Conservation (phyloP, 331 rosid species). For the Erythrophleum ivorense region DNA sequence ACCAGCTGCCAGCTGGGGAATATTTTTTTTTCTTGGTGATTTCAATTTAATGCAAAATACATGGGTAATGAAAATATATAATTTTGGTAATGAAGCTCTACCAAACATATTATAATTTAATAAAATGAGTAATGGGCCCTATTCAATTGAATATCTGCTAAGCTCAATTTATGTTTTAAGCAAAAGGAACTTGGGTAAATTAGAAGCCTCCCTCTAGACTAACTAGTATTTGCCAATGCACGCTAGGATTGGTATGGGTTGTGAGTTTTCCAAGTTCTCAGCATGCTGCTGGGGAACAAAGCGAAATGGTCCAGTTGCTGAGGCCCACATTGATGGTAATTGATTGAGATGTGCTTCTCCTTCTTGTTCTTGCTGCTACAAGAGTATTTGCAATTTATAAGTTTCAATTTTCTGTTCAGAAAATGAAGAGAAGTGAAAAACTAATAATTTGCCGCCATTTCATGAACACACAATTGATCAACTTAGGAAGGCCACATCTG, state of each 20-base stretch:
- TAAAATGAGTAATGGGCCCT: conserved; percentile 10
- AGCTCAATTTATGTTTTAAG: conserved; percentile 43
- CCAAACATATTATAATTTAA: neutral
- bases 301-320: conserved; percentile 42
- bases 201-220: conserved; percentile 22
- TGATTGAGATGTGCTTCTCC: conserved; percentile 12
- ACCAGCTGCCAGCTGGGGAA: neutral
- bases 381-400: conserved; percentile 22
- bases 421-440: conserved; percentile 45
- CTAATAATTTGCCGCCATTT: conserved; percentile 55
- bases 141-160: conserved; percentile 29
- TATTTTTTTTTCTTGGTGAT: neutral
- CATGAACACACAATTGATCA: conserved; percentile 60
- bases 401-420: conserved; percentile 39
- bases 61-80: neutral
- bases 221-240: conserved; percentile 19
- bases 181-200: conserved; percentile 24
- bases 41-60: neutral
- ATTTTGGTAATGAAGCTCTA: neutral
- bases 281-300: conserved; percentile 51
- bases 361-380: conserved; percentile 10
- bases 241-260: conserved; percentile 57
- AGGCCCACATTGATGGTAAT: conserved; percentile 50
- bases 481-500: conserved; percentile 60
- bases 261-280: conserved; percentile 58